phyloP scores from a whole-genome alignment of 2,329 filamentous ascomycete genomes.

The Colletotrichum camelliae region DNA sequence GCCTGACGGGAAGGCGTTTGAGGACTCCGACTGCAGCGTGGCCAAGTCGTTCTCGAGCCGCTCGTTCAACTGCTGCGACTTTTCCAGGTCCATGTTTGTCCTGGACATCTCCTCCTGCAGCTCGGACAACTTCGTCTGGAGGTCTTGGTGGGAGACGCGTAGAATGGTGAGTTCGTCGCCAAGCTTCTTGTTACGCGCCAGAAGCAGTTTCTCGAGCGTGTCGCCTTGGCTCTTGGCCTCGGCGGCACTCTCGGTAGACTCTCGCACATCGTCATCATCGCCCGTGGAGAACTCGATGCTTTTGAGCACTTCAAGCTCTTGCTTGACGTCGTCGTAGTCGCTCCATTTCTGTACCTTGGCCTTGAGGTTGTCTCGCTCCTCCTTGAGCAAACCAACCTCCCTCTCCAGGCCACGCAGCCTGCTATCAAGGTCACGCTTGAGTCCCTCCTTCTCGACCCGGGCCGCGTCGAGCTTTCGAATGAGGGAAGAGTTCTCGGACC shows the following conservation, averaged over 20 bases:
- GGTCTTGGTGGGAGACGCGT: conserved; percentile 90
- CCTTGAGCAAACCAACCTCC: conserved; percentile 74
- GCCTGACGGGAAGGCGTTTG: conserved; percentile 84
- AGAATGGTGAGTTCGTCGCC: conserved; percentile 92
- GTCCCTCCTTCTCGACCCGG: conserved; percentile 81
- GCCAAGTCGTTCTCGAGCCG: conserved; percentile 93
- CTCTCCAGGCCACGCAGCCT: conserved; percentile 82
- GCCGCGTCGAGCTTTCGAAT: conserved; percentile 86
- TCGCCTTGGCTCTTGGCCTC: conserved; percentile 70
- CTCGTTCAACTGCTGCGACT: conserved; percentile 81
- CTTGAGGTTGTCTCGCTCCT: conserved; percentile 82
- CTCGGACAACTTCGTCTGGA: conserved; percentile 79
- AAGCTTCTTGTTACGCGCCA: conserved; percentile 95
- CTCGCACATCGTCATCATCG: conserved; percentile 69
- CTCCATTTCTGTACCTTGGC: conserved; percentile 85
- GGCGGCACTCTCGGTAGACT: conserved; percentile 51
- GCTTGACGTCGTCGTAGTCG: conserved; percentile 96
- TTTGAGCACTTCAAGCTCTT: conserved; percentile 95
- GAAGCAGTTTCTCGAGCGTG: conserved; percentile 86
- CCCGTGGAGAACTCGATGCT: conserved; percentile 96
- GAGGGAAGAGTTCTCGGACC: conserved; percentile 91
- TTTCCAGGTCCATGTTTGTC: conserved; percentile 86
- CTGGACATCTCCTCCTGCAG: conserved; percentile 84
- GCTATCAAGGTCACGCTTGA: conserved; percentile 77
- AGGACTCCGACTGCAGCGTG: conserved; percentile 82